Evolutionary conservation across 345 rosid genomes (phyloP), one percentile per base, ranked within the genome.

Genomic region (Moringa oleifera): DNA sequence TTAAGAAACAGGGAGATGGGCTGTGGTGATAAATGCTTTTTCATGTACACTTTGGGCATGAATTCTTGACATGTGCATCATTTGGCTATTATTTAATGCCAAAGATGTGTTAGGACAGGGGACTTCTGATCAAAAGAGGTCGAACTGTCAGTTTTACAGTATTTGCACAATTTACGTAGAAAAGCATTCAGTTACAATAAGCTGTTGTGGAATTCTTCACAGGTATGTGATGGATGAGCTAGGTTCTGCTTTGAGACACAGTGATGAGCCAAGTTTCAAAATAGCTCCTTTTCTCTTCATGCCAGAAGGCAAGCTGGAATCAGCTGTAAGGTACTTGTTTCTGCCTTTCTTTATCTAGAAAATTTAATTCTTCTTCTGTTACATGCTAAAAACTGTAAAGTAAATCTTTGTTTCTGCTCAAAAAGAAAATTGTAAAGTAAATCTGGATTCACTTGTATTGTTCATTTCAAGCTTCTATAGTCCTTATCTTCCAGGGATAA

Each of bases 161-260:
- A 41, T 41, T 7, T 15, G 47, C 47, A 41, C 17, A 15, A n/a
- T n/a, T n/a, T n/a, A n/a, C n/a, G n/a, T n/a, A n/a, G n/a, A n/a
- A n/a, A n/a, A 5, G 47, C 47, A 11, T 41, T 41, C 6, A 5
- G 47, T 1, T 41, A 41, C 47, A 41, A 41, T 41, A 16, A 4
- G 6, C 47, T 41, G 47, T 41, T 9, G 12, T 20, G 25, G 60
- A 33, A 11, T 65, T 59, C 56, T 66, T 69, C 71, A 57, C 77
- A 92, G 97, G 91, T 93, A 93, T 84, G 94, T 84, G 64, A 89
- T 87, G 98, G 98, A 93, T 74, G 98, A 93, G 74, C 72, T 93
- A 58, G 97, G 98, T 68, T 93, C 98, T 56, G 93, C 94, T 62
- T 71, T 89, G 71, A 60, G 82, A 68, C 97, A 93, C 72, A 85